Base-by-base conservation (phyloP, 768 basidiomycete genomes). In the Strobilomyces dryophilus region DNA sequence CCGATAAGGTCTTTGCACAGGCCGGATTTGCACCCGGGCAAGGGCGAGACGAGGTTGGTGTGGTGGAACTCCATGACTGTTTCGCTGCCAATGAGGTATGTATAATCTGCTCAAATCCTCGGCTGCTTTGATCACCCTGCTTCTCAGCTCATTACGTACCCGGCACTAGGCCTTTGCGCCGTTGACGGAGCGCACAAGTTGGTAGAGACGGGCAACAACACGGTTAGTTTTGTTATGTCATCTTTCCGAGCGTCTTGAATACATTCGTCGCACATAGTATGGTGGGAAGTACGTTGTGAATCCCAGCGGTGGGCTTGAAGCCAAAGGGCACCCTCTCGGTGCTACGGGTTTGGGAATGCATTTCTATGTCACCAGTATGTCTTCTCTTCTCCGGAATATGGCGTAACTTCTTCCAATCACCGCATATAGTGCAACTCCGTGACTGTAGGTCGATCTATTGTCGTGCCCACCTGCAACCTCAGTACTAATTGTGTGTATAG, bases 331-430 rank as follows among this genome's bases (percentile, higher is more conserved):
- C 63, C 90, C 91, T 3, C 77, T 92, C 18, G 89, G 89, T 36
- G 88, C 89, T 1, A 90, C 87, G 17, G 89, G 89, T 2, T 71
- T 92, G 14, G 89, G 85, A 26, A 91, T 91, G 89, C 89, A 92
- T 65, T 90, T 90, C 69, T 91, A 89, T 62, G 87, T 91, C 56
- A 80, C 84, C 61, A 89, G 87, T 87, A 62, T 40, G 84, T 68
- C 17, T 29, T 46, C 27, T 11, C 3, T 5, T 15, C 46, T 42
- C 20, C 18, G 42, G 8, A 14, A 21, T 27, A 24, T 27, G 45
- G 17, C 21, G 4, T 49, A 34, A 20, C 24, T 54, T 42, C 24
- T 57, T 45, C 44, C 12, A 44, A 32, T 32, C 43, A 11, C 47
- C 47, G 48, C 36, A 31, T 20, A 43, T 59, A 85, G 85, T 88